Base-by-base conservation (phyloP, 2,329 filamentous ascomycete genomes). In the Sarocladium oryzae region DNA sequence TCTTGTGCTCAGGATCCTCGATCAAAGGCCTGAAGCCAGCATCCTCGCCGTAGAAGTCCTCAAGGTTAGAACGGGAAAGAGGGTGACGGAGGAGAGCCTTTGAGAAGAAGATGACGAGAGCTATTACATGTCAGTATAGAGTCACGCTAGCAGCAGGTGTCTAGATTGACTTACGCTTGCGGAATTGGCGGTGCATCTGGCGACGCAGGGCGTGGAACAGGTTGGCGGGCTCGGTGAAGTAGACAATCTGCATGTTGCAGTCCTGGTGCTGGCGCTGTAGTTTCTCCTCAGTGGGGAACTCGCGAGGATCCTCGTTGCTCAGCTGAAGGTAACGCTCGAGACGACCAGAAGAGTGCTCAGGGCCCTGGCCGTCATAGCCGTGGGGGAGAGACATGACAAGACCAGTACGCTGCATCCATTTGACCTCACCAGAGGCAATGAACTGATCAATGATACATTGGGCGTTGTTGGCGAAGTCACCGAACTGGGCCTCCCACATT, bases 391-490 rank as follows among this genome's bases (percentile, higher is more conserved):
- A 96, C 81, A 97, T 87, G 61, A 99, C 89, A 49, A 99, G 83
- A 64, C 93, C 93, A 51, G 91, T 96, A 71, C 93, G 86, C 77
- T 99, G 93, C 73, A 97, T 86, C 93, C 93, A 99, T 76, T 99
- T 99, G 58, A 88, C 85, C 74, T 99, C 93, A 66, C 93, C 93
- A 56, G 93, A 96, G 49, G 93, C 92, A 61, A 99, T 86, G 74
- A 99, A 99, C 73, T 99, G 93, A 69, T 99, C 93, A 65, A 99
- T 95, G 71, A 99, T 95, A 69, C 90, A 95, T 74, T 99, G 93
- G 38, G 93, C 92, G 65, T 96, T 99, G 81, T 99, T 99, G 78
- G 93, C 93, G 64, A 99, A 99, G 72, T 99, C 93, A 78, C 93
- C 93, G 64, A 99, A 99, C 72, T 99, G 93, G 33, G 93, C 93